Base-by-base conservation (phyloP, 2,329 filamentous ascomycete genomes). In the Ascocoryne sarcoides region DNA sequence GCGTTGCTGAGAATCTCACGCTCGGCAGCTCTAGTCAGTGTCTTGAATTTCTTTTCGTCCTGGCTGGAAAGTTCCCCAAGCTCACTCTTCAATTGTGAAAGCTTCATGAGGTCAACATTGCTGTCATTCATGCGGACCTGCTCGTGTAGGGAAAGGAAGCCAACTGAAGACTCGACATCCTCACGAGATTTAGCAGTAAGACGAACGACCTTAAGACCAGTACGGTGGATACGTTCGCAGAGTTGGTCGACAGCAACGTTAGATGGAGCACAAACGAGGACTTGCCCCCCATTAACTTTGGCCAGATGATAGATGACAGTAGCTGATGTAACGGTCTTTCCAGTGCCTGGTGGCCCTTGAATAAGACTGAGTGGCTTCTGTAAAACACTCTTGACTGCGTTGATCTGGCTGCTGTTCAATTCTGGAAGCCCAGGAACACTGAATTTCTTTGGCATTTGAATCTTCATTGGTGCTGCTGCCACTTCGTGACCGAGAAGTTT, bases 191-290 rank as follows among this genome's bases (percentile, higher is more conserved):
- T 98, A 46, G 92, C 92, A n/a, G 92, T 98, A 44, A 98, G 79
- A 58, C 92, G 89, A 32, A 96, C 92, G 39, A 93, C 92, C 68
- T 98, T 98, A 49, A 98, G 73, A 2, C 89, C 89, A 23, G 92
- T 98, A 42, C 81, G 77, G 63, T 96, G 90, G 47, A 98, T 90
- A 34, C 93, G 87, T 65, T 98, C 92, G 60, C 92, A 98, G 20
- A 98, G 80, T 64, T 98, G 92, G 58, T 98, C 92, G 19, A 98
- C 92, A 7, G 92, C 92, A 47, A 98, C 92, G 70, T 98, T 98
- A 36, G 92, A 98, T 1, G 92, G 92, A 12, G 92, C 92, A 57
- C 92, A 98, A 33, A 98, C 92, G 26, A 98, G 72, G 3, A 98
- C 90, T 58, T 95, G 92, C 39, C 89, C 88, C 48, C 84, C 88